Base-by-base conservation (phyloP, 2,329 filamentous ascomycete genomes). In the Pestalotiopsis fici region DNA sequence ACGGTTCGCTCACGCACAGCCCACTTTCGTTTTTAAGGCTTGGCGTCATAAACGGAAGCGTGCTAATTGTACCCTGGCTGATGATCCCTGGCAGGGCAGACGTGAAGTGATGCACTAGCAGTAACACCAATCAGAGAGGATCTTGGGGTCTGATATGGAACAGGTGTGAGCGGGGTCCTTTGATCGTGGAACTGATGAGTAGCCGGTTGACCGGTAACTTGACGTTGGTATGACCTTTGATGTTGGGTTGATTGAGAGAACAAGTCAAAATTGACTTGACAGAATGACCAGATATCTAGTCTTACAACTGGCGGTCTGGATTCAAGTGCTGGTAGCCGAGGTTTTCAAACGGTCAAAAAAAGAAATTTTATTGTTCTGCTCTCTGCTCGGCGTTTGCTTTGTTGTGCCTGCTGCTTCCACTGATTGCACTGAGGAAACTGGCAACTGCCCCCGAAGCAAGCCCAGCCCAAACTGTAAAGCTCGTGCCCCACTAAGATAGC, bases 21-120 rank as follows among this genome's bases (percentile, higher is more conserved):
- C 50, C 63, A 43, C 50, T 65, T 50, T 39, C 25, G 31, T 59
- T 59, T n/a, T 23, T 59, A 15, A 47, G 31, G 56, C 50, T 59
- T 65, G 63, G 63, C 63, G 63, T 65, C 63, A 65, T 59, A 65
- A 65, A 65, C 63, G 63, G 63, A 47, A 50, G 28, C 23, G 50
- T 39, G 54, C 31, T 54, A 39, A 13, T 21, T n/a, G 18, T 65
- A 13, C 28, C 63, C 18, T 37, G 18, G 35, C n/a, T n/a, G 35
- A 5, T 21, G 63, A 59, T 59, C 63, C 63, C 28, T 57, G 63
- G n/a, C n/a, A 6, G 31, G 63, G n/a, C n/a, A 6, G 31, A 35
- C 31, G 43, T 50, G 43, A 23, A 50, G 3, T 18, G 50, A n/a
- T 47, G 50, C 63, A 25, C 63, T 39, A 65, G 18, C 7, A 12